Percentiles rank a stretch among this genome's conserved stretches.
phyloP scores from a whole-genome alignment of 495 filamentous ascomycete species.

The Penicillium simplicissimum region DNA sequence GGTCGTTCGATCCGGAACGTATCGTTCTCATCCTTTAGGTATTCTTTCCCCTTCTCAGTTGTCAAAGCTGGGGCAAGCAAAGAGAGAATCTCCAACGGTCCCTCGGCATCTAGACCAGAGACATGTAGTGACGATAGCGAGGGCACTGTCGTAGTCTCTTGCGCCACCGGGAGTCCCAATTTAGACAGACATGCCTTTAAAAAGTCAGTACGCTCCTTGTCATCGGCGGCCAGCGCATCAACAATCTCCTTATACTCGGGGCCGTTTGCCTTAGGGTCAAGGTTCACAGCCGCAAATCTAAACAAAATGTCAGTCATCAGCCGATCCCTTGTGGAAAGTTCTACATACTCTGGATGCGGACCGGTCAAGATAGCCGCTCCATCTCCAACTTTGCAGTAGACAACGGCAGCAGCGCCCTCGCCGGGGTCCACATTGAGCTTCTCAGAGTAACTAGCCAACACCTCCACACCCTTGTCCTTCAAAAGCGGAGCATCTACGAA shows the following conservation, averaged over 20 bases:
- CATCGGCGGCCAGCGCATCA: constrained; percentile 67
- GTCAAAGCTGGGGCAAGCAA: constrained; percentile 66
- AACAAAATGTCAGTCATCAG: constrained; percentile 15
- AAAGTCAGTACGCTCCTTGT: constrained; percentile 70
- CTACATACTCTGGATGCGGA: constrained; percentile 87
- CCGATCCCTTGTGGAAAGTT: neutral
- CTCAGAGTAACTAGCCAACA: constrained; percentile 79
- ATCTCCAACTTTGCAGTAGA: constrained; percentile 87
- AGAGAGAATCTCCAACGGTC: constrained; percentile 65
- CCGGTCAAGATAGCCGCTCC: constrained; percentile 80
- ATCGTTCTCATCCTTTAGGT: constrained; percentile 83
- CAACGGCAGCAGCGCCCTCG: constrained; percentile 68
- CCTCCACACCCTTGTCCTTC: constrained; percentile 65
- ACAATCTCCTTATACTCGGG: constrained; percentile 69
- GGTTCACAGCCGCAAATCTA: constrained; percentile 82
- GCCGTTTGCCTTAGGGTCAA: constrained; percentile 61
- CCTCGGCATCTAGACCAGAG: constrained; percentile 63
- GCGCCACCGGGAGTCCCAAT: constrained; percentile 74
- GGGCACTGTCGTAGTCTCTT: constrained; percentile 69
- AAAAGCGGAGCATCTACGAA: constrained; percentile 77
- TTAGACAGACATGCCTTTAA: constrained; percentile 80
- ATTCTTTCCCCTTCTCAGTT: constrained; percentile 65
- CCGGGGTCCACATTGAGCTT: constrained; percentile 77
- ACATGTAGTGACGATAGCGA: constrained; percentile 85
- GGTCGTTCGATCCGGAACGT: constrained; percentile 72